These are phyloP conservation scores for Cerrena zonata DNA, from an alignment of 1,284 basidiomycete species.

Conservation along the genomic window DNA sequence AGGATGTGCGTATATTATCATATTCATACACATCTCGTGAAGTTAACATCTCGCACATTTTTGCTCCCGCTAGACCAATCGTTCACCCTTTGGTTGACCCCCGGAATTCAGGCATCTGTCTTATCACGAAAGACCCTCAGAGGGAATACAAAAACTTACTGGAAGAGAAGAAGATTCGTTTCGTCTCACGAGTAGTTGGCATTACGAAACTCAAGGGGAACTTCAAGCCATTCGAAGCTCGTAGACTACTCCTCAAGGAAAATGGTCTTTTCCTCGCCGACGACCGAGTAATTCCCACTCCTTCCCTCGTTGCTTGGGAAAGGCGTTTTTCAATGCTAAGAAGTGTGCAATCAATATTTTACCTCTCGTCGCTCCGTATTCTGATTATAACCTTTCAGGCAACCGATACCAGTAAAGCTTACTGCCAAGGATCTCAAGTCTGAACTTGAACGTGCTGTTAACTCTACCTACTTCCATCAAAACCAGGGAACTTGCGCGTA, in stretches of 20 bases:
- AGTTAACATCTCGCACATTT: too few species aligned
- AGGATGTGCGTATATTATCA: slow-evolving; percentile 75
- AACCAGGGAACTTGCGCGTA: slow-evolving; percentile 88
- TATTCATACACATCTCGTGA: too few species aligned
- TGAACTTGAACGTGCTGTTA: slow-evolving; percentile 86
- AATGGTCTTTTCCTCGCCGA: slow-evolving; percentile 92
- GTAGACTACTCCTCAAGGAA: slow-evolving; percentile 79
- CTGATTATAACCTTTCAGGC: slow-evolving; percentile 41
- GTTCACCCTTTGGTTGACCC: slow-evolving; percentile 81
- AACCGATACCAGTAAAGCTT: slow-evolving; percentile 88
- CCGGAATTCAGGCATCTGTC: slow-evolving; percentile 72
- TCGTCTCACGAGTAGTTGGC: slow-evolving; percentile 89
- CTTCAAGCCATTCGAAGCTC: slow-evolving; percentile 88
- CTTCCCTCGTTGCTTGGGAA: slow-evolving; percentile 82
- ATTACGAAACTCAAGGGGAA: slow-evolving; percentile 86
- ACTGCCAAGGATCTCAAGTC: slow-evolving; percentile 81
- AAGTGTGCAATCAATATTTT: slow-evolving; percentile 54
- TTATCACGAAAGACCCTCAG: slow-evolving; percentile 94
- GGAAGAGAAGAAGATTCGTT: slow-evolving; percentile 72
- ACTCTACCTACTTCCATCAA: slow-evolving; percentile 90
- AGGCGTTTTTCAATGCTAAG: slow-evolving; percentile 89
- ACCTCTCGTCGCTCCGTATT: background rate
- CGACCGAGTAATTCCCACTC: slow-evolving; percentile 82
- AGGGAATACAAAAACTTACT: slow-evolving; percentile 92
- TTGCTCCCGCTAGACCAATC: slow-evolving; percentile 72